phyloP scores from a whole-genome alignment of 2,329 filamentous ascomycete species.

The Ophiostoma tasmaniense region DNA sequence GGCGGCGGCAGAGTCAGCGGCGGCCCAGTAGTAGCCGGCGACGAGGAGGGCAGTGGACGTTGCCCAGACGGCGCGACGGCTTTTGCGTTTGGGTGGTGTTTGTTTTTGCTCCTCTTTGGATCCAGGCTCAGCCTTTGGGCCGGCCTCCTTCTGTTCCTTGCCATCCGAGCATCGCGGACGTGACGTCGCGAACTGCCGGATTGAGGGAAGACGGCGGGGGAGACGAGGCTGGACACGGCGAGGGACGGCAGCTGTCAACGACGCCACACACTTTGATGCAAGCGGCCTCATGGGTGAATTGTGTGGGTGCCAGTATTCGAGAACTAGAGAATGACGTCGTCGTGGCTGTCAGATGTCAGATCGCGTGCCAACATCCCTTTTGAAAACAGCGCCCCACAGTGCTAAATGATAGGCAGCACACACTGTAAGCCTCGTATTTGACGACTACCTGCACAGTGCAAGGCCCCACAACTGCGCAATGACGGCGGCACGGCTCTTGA shows the following conservation, averaged over 20 bases:
- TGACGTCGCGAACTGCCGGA: background rate
- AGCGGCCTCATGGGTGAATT: background rate
- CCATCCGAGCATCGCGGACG: background rate
- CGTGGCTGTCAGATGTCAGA: background rate
- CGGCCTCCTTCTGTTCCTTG: background rate
- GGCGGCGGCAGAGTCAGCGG: background rate
- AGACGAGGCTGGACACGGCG: background rate
- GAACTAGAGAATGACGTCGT: no score
- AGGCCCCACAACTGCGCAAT: background rate
- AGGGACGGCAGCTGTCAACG: background rate
- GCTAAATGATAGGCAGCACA: background rate
- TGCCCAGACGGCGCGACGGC: background rate
- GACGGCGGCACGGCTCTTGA: background rate
- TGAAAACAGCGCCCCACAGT: background rate
- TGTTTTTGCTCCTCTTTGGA: background rate
- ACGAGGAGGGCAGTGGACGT: background rate
- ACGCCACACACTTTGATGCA: background rate
- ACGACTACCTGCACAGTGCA: slow-evolving; percentile 1
- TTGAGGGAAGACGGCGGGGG: background rate
- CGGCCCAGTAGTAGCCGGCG: background rate
- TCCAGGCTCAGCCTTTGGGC: background rate
- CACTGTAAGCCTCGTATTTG: background rate
- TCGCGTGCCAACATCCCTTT: background rate
- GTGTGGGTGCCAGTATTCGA: background rate
- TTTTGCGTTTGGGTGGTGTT: background rate